Base-by-base conservation (phyloP, 495 filamentous ascomycete genomes). In the Sordaria brevicollis region DNA sequence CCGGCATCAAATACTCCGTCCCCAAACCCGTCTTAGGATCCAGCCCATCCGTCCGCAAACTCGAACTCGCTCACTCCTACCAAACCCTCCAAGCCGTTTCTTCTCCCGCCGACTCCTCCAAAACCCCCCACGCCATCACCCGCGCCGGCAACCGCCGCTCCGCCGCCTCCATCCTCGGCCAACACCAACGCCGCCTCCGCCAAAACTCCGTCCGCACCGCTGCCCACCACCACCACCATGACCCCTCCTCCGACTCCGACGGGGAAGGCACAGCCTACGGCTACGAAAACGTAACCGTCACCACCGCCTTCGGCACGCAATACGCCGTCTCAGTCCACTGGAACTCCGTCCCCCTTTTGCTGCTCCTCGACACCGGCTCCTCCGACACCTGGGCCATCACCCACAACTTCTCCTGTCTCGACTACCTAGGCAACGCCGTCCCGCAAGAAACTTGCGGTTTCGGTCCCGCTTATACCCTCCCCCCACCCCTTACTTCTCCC, bases 331-430 rank as follows among this genome's bases (percentile, higher is more conserved):
- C 76, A 11, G 78, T 74, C 0, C n/a, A 57, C 36, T 82, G 78
- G 74, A 73, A 77, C 41, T 74, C 73, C 8, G 67, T 68, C 9
- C 71, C 70, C 0, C 67, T 79, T 68, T 54, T 67, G 29, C 43
- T 89, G 15, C 76, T 90, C 0, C 77, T 92, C 66, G 89, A 91
- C 75, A 91, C 88, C 4, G 88, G 89, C 19, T 89, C 86, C 78
- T 84, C 83, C 54, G 89, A 92, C 73, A 89, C 87, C 8, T 91
- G 88, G 80, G 78, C 75, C 2, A 75, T 77, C 13, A 69, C 67
- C 7, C 62, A 34, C 1, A 65, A 70, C 49, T 80, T 80, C 67
- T 35, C 65, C 29, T 81, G 80, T 67, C 21, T 76, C 10, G 76
- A 79, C 67, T 72, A 73, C 34, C 25, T 65, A 0, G 76, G 78